A percentile compares a stretch with the other conserved stretches of the same genome.
Evolutionary conservation across 352 stramenopile species (phyloP).

Genomic region (Phytophthora citricola): DNA sequence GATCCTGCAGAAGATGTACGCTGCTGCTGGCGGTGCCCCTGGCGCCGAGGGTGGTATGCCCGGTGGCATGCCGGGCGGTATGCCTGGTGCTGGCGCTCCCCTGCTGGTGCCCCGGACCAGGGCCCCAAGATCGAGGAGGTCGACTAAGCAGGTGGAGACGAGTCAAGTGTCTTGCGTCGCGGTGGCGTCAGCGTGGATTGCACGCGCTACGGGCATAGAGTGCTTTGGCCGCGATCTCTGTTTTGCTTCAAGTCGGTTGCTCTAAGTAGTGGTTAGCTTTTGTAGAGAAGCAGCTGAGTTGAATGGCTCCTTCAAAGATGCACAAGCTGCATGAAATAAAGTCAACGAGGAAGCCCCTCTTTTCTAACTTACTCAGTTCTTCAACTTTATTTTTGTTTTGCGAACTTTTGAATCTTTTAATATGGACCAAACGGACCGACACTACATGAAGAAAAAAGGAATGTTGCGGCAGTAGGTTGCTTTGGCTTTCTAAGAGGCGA

Average conservation of each 20-base stretch:
- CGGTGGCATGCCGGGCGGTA: conserved; percentile 37
- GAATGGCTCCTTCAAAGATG: conserved; percentile 32
- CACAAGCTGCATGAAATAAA: conserved; percentile 32
- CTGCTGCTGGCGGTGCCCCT: conserved; percentile 57
- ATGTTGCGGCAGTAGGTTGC: too few relatives aligned
- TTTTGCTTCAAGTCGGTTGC: conserved; percentile 24
- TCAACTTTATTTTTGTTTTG: neutral
- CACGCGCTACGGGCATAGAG: conserved; percentile 36
- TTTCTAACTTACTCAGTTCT: conserved; percentile 16
- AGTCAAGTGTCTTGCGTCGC: conserved; percentile 28
- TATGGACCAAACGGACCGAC: too few relatives aligned
- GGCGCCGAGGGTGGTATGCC: conserved; percentile 49
- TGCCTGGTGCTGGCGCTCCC: conserved; percentile 33
- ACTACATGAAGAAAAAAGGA: too few relatives aligned
- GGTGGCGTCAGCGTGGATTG: conserved; percentile 40
- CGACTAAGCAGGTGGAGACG: conserved; percentile 52
- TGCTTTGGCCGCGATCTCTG: conserved; percentile 31
- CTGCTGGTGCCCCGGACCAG: conserved; percentile 52
- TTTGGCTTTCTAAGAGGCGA: conserved; percentile 20
- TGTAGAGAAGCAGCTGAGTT: conserved; percentile 39
- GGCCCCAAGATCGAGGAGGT: conserved; percentile 87
- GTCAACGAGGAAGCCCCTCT: conserved; percentile 30
- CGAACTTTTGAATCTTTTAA: neutral
- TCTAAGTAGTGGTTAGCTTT: conserved; percentile 33
- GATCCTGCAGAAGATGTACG: conserved; percentile 87